phyloP scores from a whole-genome alignment of 768 basidiomycete species.

The Boletus subparvulus region DNA sequence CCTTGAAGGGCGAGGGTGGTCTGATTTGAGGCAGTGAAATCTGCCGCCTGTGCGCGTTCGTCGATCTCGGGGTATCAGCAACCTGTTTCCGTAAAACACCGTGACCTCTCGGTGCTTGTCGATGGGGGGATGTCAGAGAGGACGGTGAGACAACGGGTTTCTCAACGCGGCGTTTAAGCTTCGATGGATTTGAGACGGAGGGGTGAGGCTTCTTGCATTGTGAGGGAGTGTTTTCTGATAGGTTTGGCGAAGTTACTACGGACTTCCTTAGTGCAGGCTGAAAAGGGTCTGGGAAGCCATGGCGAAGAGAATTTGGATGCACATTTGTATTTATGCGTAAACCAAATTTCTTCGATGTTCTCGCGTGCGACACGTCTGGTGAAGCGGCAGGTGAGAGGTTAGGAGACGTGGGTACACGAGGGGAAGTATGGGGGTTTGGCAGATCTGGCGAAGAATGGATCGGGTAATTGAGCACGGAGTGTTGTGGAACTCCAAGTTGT shows the following conservation, averaged over 20 bases:
- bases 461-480: conserved; percentile 28
- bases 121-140: neutral
- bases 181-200: neutral
- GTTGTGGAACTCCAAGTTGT: conserved; percentile 32
- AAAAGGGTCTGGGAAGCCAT: neutral
- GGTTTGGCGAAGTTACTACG: neutral
- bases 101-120: neutral
- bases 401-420: neutral
- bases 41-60: neutral
- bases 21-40: conserved; percentile 22
- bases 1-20: conserved; percentile 24
- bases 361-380: neutral
- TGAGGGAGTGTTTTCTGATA: neutral
- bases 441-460: conserved; percentile 15
- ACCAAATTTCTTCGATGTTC: conserved; percentile 1
- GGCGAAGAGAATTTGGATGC: neutral
- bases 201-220: neutral
- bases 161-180: conserved; percentile 6
- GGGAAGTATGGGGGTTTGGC: conserved; percentile 25
- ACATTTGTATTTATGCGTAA: conserved; percentile 2
- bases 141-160: neutral
- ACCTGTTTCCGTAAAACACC: conserved; percentile 6
- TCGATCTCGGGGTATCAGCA: neutral
- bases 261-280: neutral
- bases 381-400: neutral